phyloP scores from a whole-genome alignment of 306 rosid genomes.

The Canavalia gladiata region DNA sequence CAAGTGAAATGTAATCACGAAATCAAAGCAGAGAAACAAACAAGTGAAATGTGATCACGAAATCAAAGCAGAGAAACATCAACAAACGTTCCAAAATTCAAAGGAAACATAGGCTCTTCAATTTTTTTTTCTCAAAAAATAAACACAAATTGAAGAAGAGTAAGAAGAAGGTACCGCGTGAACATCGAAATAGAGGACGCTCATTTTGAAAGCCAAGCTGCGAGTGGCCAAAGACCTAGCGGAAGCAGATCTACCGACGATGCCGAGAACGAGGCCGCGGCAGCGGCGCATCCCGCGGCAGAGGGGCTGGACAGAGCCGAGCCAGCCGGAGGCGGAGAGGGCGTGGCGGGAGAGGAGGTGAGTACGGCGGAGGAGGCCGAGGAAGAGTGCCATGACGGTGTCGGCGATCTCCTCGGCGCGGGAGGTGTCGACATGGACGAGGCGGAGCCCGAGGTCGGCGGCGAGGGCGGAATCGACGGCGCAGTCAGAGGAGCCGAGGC shows the following conservation, averaged over 20 bases:
- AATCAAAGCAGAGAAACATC: constrained; percentile 8
- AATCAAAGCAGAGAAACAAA: constrained; percentile 10
- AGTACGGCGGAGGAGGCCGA: constrained; percentile 93
- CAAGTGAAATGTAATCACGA: constrained; percentile 2
- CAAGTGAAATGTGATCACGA: constrained; percentile 1
- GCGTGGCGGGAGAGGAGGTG: constrained; percentile 93
- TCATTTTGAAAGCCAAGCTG: constrained; percentile 97
- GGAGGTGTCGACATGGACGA: constrained; percentile 85
- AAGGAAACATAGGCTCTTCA: not conserved
- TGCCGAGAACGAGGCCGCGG: constrained; percentile 93
- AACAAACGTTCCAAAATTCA: constrained; percentile 9
- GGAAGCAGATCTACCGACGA: constrained; percentile 93
- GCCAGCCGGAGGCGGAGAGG: constrained; percentile 96
- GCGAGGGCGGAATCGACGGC: constrained; percentile 88
- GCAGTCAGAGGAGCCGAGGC: constrained; percentile 95
- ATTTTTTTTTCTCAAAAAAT: not conserved
- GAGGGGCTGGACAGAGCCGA: constrained; percentile 96
- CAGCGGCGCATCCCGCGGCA: constrained; percentile 99
- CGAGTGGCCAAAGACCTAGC: constrained; percentile 90
- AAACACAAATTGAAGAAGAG: constrained; percentile 17
- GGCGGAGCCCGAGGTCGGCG: constrained; percentile 88
- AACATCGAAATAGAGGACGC: constrained; percentile 89
- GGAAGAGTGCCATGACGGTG: constrained; percentile 94
- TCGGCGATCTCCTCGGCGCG: constrained; percentile 99
- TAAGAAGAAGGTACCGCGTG: constrained; percentile 62